Conservation (phyloP, 1,284 basidiomycete species). For the Fomes fomentarius region DNA sequence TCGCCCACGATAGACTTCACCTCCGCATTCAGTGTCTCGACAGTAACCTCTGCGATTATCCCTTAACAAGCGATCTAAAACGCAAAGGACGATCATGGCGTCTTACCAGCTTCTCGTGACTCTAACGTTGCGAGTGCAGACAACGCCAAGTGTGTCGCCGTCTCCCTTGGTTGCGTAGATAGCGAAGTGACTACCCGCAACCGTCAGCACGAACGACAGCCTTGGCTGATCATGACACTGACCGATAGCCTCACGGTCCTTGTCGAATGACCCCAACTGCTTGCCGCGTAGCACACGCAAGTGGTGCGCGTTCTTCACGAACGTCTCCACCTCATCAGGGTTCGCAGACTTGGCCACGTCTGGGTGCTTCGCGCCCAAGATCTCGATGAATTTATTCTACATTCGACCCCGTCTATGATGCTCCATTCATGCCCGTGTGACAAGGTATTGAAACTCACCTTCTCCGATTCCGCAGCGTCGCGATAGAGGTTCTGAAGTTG, state of each 20-base stretch:
- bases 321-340: slow-evolving; percentile 70
- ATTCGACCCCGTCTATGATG: no score
- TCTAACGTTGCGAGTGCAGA: slow-evolving; percentile 56
- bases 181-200: slow-evolving; percentile 24
- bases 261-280: slow-evolving; percentile 62
- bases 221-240: slow-evolving; percentile 28
- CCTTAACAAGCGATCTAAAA: no score
- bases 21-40: slow-evolving; percentile 39
- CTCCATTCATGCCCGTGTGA: background rate
- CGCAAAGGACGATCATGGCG: background rate
- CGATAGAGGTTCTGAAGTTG: slow-evolving; percentile 81
- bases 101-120: slow-evolving; percentile 22
- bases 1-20: slow-evolving; percentile 39
- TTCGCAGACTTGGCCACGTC: slow-evolving; percentile 40
- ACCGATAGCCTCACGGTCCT: slow-evolving; percentile 61
- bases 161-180: slow-evolving; percentile 48
- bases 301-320: slow-evolving; percentile 91
- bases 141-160: slow-evolving; percentile 68
- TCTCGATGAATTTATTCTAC: slow-evolving; percentile 31
- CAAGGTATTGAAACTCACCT: slow-evolving; percentile 32
- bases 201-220: background rate
- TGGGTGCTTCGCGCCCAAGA: slow-evolving; percentile 28
- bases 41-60: slow-evolving; percentile 33
- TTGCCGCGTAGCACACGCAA: slow-evolving; percentile 79
- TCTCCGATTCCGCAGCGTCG: slow-evolving; percentile 70